Evolutionary conservation across 805 yeast genomes (phyloP).

Genomic region (Saccharomyces paradoxus): DNA sequence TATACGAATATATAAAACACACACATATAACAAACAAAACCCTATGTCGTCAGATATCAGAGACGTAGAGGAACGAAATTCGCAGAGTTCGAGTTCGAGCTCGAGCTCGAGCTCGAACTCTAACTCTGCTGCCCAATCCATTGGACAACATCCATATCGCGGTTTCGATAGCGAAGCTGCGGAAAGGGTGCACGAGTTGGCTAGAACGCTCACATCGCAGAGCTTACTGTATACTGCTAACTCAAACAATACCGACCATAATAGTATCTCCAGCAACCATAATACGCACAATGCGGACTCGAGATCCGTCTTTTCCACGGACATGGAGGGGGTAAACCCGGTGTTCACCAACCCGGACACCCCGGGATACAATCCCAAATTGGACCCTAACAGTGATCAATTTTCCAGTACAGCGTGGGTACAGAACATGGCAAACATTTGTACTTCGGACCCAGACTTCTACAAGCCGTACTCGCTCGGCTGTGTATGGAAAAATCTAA

Average conservation of each 20-base stretch:
- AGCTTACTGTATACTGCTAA: not conserved
- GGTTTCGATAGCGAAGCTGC: constrained; percentile 34
- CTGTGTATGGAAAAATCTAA: constrained; percentile 47
- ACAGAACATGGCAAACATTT: constrained; percentile 49
- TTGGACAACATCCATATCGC: constrained; percentile 15
- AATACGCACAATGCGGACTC: constrained; percentile 1
- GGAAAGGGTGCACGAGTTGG: constrained; percentile 34
- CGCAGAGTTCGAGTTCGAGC: not conserved
- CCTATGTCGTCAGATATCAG: not conserved
- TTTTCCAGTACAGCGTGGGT: constrained; percentile 62
- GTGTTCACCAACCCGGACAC: constrained; percentile 12
- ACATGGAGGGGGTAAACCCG: constrained; percentile 20
- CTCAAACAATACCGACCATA: not conserved
- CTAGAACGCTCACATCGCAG: constrained; percentile 31
- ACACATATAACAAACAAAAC: not conserved
- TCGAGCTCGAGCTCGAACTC: not conserved
- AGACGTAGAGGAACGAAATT: not conserved
- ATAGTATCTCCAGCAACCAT: not conserved
- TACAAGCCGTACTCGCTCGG: constrained; percentile 56
- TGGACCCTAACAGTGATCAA: constrained; percentile 53
- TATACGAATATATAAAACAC: not conserved
- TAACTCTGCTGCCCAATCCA: not conserved
- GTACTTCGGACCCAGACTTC: constrained; percentile 49
- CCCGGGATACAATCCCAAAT: constrained; percentile 31
- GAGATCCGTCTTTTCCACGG: constrained; percentile 13